These are phyloP conservation scores for Blastomyces gilchristii DNA, from an alignment of 2,329 filamentous ascomycete species.

Conservation along the genomic window DNA sequence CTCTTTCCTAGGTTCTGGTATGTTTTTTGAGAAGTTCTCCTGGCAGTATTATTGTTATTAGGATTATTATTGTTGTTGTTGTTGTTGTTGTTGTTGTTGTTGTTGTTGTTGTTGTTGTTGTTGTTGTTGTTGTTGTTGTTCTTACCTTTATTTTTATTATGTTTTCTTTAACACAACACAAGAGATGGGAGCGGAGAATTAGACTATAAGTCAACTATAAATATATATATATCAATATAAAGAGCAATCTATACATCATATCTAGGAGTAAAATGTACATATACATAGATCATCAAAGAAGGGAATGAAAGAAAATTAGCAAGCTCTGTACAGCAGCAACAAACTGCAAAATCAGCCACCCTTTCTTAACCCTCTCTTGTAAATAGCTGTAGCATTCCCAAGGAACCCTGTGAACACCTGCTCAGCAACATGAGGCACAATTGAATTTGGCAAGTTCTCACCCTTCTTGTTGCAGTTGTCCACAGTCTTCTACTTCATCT, in stretches of 20 bases:
- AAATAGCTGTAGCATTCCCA: conserved; percentile 7
- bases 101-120: no score
- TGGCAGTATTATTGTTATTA: no score
- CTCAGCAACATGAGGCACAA: conserved; percentile 4
- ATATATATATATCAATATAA: background rate
- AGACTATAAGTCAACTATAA: background rate
- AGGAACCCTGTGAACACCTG: conserved; percentile 6
- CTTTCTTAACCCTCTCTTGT: conserved; percentile 2
- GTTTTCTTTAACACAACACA: no score
- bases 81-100: no score
- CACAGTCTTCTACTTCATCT: background rate
- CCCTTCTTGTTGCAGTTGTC: conserved; percentile 4
- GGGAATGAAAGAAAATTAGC: background rate
- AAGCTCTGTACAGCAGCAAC: no score
- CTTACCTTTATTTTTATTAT: no score
- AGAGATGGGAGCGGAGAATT: no score
- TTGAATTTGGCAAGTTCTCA: conserved; percentile 9
- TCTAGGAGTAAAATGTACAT: no score
- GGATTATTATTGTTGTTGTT: no score
- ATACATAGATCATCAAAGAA: background rate
- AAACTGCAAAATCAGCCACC: background rate
- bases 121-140: no score
- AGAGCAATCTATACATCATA: background rate
- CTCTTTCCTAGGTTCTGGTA: no score
- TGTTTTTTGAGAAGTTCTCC: no score